Base-by-base conservation (phyloP, 148 eudicot species). In the Chenopodium berlandieri region DNA sequence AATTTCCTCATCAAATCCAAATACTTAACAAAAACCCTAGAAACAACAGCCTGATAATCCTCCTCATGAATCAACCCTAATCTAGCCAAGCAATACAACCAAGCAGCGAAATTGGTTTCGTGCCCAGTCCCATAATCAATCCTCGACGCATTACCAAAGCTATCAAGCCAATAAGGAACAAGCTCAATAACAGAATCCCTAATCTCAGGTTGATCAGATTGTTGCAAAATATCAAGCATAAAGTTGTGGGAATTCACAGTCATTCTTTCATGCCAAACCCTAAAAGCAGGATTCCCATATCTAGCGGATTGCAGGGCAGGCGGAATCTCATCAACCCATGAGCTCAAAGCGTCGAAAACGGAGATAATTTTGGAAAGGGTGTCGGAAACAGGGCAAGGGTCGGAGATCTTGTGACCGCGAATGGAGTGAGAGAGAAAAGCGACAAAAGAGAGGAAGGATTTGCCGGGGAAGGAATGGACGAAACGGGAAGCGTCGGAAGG, bases 81-180 rank as follows among this genome's bases (percentile, higher is more conserved):
- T 84, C 91, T 90, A 14, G 92, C 93, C 14, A 92, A 80, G 79
- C 98, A 94, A 83, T 89, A 95, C 87, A 95, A 80, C 94, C 93
- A 95, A 8, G 98, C 98, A 16, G 94, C 97, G 65, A 95, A 93
- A 85, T 95, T 92, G 3, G 94, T 91, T 75, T 93, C 98, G 75
- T 95, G 98, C 0, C 97, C 98, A 2, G 98, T 95, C 0, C 98
- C 98, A 54, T 95, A 95, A 67, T 95, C 98, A 27, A 95, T 93
- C 22, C 98, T 84, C 78, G 82, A 85, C 6, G 86, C 76, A 71
- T 93, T 95, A 40, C 98, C 98, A 76, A 95, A 93, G 77, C 97
- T 90, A 80, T 95, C 97, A 7, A 86, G 76, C 75, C 93, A 95
- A 67, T 93, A 93, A 7, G 98, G 90, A 8, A 85, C 83, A 25